Evolutionary conservation across 257 asterid genomes (phyloP), one percentile per base, ranked within the genome.

Genomic region (Cordia subcordata): DNA sequence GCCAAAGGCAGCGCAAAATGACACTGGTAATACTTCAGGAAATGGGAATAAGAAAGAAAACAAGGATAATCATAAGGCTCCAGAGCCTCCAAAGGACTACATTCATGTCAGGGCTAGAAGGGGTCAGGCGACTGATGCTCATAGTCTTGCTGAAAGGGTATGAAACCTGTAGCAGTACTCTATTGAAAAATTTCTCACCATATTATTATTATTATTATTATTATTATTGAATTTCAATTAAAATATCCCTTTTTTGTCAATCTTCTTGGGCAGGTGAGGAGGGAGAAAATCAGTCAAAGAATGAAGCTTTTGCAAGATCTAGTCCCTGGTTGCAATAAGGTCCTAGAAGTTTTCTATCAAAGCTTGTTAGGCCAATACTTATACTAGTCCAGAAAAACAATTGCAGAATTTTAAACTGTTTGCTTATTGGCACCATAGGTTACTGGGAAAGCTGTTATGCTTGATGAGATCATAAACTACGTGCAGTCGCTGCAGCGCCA

Each of bases 381-480:
- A 52, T 18, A 52, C 27, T 14, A 53, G 10, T 4, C 9, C 8
- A 12, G 33, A 20, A 20, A n/a, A 4, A 10, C 12, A 22, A 53
- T 20, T 53, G 38, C 5, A 10, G 16, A 12, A 15, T 8, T 51
- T 51, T 19, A 18, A 20, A 9, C 2, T 51, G 5, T 51, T 1
- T 3, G 14, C 18, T 1, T 51, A 9, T 60, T 32, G 23, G 13
- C 1, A 49, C 8, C 0, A 40, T 73, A 86, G 95, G 94, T 87
- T 18, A 90, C 96, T 53, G 97, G 97, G 22, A 90, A 90, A 83
- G 95, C 97, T 67, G 96, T 90, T n/a, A 87, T 90, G 97, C 90
- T 90, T 53, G 97, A 90, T 77, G 96, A 87, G 83, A 90, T 87
- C 63, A 90, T 90, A 58, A 87, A 90, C 58, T 90, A 86, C 49